Base-by-base conservation (phyloP, 169 alveolate species). In the Plasmodium yoelii region DNA sequence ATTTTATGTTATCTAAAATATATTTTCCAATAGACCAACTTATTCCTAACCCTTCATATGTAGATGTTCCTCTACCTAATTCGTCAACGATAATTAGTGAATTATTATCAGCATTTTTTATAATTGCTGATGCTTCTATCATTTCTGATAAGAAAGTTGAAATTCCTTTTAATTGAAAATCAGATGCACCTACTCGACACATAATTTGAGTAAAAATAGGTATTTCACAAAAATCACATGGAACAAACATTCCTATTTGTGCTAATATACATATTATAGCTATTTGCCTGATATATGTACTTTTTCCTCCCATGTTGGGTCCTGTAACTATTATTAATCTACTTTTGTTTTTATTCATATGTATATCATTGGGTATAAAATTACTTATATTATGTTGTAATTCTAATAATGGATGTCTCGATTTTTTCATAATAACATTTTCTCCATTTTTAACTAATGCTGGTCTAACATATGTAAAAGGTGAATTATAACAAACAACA, bases 281-380 rank as follows among this genome's bases (percentile, higher is more conserved):
- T 57, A 89, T 90, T 92, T 97, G 97, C 63, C 99, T 93, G 59
- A 98, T 97, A 77, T 95, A 98, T 5, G 99, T 98, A 69, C 98
- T 96, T 74, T 98, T 98, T 26, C 99, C 99, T 34, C 99, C 99
- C 99, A 98, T 98, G 87, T 98, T 98, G 7, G 99, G 99, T n/a
- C 99, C 99, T 4, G 99, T 98, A 39, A 98, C 97, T 55, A 98
- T 94, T 67, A 95, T 96, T 44, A 98, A 88, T 68, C 98, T 93
- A 15, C 97, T 93, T 19, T 93, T 64, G 46, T 95, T 90, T 44
- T 96, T 86, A 42, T 91, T 95, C 93, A 96, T 88, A 53, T 67
- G 87, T 22, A 95, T 93, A 74, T 96, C 97, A 90, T 97, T 97
- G 10, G 98, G 96, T 12, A 97, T 97, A 82, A 96, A 94, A 56